Conservation (phyloP, 768 basidiomycete genomes). For the Mrakia hoshinonis region DNA sequence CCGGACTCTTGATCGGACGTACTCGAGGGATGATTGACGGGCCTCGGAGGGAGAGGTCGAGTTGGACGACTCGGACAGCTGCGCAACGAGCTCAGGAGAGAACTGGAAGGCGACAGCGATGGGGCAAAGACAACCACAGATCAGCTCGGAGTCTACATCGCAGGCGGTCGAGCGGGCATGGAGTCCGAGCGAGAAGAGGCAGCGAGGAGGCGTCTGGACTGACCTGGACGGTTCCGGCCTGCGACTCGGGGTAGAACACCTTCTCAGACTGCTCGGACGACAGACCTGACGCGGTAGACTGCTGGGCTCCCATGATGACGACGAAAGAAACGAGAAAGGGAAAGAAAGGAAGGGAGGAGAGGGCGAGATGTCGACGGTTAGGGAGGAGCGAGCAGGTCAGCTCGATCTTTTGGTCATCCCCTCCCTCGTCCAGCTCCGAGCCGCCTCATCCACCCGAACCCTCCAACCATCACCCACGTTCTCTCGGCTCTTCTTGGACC, state of each 20-base stretch:
- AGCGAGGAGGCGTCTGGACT: constrained; percentile 19
- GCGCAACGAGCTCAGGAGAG: constrained; percentile 39
- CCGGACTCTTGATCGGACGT: too few species aligned
- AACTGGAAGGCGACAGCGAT: constrained; percentile 33
- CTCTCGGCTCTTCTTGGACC: neutral
- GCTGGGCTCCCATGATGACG: constrained; percentile 18
- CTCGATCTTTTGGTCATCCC: neutral
- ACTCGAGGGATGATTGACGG: constrained; percentile 29
- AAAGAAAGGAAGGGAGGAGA: neutral
- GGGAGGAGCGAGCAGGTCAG: neutral
- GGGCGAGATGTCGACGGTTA: neutral
- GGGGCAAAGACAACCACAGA: neutral
- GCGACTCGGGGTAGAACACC: constrained; percentile 25
- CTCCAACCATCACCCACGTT: too few species aligned
- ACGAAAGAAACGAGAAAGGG: neutral
- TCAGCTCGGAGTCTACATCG: too few species aligned
- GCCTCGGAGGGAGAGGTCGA: constrained; percentile 25
- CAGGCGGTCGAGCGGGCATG: neutral
- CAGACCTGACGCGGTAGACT: constrained; percentile 6
- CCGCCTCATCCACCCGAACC: too few species aligned
- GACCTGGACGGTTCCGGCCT: constrained; percentile 35
- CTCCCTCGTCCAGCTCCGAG: too few species aligned
- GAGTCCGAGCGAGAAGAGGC: too few species aligned
- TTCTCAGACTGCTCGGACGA: neutral
- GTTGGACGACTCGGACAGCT: constrained; percentile 36